These are phyloP conservation scores for Mimosa pudica DNA, from an alignment of 306 rosid genomes.

Conservation along the genomic window DNA sequence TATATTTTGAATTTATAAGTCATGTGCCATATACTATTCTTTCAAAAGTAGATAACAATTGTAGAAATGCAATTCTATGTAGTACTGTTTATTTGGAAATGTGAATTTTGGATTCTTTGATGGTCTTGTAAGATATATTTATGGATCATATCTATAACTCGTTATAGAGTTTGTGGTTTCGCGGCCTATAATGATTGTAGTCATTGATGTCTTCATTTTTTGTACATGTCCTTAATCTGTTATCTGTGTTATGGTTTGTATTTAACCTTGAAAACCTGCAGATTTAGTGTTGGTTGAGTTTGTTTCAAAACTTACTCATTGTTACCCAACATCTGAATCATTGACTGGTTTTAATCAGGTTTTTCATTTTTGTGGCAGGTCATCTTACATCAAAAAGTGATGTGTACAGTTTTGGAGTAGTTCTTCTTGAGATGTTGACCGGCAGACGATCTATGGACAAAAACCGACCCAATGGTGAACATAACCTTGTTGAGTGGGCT, in stretches of 20 bases:
- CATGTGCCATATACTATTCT: background rate
- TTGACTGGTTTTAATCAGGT: background rate
- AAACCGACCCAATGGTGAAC: slow-evolving; percentile 91
- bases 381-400: slow-evolving; percentile 95
- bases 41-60: background rate
- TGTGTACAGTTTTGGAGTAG: slow-evolving; percentile 95
- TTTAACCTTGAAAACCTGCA: background rate
- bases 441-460: slow-evolving; percentile 99
- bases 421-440: slow-evolving; percentile 88
- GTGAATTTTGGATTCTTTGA: too few species aligned
- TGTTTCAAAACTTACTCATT: background rate
- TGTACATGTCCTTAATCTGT: background rate
- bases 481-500: slow-evolving; percentile 97
- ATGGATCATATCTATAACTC: background rate
- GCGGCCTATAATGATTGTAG: background rate
- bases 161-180: background rate
- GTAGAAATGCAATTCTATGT: slow-evolving; percentile 14
- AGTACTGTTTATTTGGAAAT: background rate
- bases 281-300: background rate
- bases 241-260: background rate
- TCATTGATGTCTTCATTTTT: background rate
- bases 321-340: background rate
- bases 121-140: background rate
- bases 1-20: background rate
- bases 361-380: slow-evolving; percentile 48